phyloP scores from a whole-genome alignment of 2,329 filamentous ascomycete species.

The Diaporthe sp. region DNA sequence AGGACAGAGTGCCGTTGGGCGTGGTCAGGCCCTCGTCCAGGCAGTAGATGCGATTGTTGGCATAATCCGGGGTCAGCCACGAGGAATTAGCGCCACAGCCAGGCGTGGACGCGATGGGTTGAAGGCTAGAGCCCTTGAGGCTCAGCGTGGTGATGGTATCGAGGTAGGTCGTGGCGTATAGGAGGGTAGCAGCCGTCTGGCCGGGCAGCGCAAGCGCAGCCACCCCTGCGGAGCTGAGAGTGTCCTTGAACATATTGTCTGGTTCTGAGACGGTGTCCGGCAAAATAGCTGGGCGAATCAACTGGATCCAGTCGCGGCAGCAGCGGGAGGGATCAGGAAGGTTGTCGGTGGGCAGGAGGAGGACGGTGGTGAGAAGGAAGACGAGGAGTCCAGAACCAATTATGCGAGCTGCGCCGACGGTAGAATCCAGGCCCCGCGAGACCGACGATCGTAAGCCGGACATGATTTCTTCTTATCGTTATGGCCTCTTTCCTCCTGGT shows the following conservation, averaged over 20 bases:
- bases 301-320: slow-evolving; percentile 6
- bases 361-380: not conserved
- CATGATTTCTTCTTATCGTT: slow-evolving; percentile 16
- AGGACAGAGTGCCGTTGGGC: slow-evolving; percentile 59
- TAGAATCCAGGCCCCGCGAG: not conserved
- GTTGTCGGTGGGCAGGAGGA: slow-evolving; percentile 1
- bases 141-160: slow-evolving; percentile 61
- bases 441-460: not conserved
- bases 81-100: slow-evolving; percentile 65
- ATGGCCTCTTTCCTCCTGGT: not conserved
- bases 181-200: slow-evolving; percentile 49
- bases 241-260: slow-evolving; percentile 35
- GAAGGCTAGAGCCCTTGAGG: slow-evolving; percentile 51
- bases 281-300: slow-evolving; percentile 23
- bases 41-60: slow-evolving; percentile 65
- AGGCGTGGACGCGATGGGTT: slow-evolving; percentile 52
- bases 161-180: slow-evolving; percentile 61
- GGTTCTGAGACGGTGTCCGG: not conserved
- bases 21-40: slow-evolving; percentile 64
- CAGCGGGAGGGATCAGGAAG: not conserved
- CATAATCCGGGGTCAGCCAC: slow-evolving; percentile 68
- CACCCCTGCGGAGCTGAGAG: slow-evolving; percentile 34
- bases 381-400: not conserved
- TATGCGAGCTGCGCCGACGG: not conserved
- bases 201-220: slow-evolving; percentile 39